phyloP scores from a whole-genome alignment of 768 basidiomycete genomes.

The Paxillus ammoniavirescens region DNA sequence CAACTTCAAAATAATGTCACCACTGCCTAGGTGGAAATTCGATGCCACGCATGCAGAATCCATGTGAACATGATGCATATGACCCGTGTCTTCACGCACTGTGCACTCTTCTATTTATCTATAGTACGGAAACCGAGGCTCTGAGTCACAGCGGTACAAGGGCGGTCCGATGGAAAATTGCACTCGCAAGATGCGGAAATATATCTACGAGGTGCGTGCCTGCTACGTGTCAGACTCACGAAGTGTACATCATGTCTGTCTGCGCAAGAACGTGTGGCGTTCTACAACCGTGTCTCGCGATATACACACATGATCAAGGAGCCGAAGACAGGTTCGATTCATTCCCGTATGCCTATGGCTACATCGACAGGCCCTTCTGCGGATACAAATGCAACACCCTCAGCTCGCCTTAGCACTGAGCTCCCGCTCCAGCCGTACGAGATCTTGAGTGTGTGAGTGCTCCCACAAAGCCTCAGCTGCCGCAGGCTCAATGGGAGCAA shows the following conservation, averaged over 20 bases:
- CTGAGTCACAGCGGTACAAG: conserved; percentile 2
- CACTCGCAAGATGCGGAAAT: background rate
- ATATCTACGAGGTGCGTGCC: background rate
- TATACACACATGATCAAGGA: no score
- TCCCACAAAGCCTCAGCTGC: conserved; percentile 65
- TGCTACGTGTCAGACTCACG: no score
- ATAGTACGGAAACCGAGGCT: conserved; percentile 11
- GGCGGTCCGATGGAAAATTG: background rate
- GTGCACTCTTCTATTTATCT: no score
- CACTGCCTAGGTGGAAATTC: no score
- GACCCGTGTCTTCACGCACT: background rate
- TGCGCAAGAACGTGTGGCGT: no score
- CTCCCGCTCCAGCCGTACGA: conserved; percentile 63
- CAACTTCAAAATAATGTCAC: no score
- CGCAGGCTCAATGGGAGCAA: conserved; percentile 59
- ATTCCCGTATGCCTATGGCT: background rate
- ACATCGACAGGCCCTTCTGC: background rate
- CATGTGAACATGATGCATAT: background rate
- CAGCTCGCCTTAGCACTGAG: conserved; percentile 41
- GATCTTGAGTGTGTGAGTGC: conserved; percentile 67
- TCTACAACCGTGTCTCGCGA: no score
- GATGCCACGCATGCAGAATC: background rate
- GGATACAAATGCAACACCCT: background rate
- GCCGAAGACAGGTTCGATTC: no score
- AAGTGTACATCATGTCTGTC: no score